Conservation (phyloP, 164 flowering plant species). For the Magnolia officinalis region DNA sequence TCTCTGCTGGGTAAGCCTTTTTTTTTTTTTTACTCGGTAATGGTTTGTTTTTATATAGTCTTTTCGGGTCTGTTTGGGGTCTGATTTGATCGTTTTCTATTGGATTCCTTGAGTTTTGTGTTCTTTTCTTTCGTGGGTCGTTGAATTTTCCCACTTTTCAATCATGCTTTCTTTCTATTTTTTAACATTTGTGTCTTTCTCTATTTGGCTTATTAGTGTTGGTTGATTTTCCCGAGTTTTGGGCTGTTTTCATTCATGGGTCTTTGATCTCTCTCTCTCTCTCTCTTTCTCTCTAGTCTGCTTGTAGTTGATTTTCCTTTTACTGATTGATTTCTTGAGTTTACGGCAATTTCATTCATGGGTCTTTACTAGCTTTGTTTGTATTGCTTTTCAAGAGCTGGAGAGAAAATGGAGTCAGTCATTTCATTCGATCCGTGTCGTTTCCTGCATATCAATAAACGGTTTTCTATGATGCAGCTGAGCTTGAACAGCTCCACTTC, state of each 20-base stretch:
- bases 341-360: not conserved
- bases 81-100: not conserved
- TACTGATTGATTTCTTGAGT: not conserved
- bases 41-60: not conserved
- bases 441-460: slow-evolving; percentile 2
- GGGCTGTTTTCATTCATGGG: not conserved
- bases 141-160: not conserved
- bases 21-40: not conserved
- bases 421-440: not conserved
- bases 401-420: not conserved
- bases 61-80: not conserved
- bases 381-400: not conserved
- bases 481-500: slow-evolving; percentile 31
- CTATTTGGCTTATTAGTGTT: not conserved
- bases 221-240: not conserved
- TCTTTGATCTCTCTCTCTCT: not conserved
- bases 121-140: not conserved
- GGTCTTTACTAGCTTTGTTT: not conserved
- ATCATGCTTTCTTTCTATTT: too few relatives aligned
- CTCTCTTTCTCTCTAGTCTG: not conserved
- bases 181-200: too few relatives aligned
- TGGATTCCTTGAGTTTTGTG: not conserved
- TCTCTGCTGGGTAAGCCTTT: not conserved
- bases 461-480: slow-evolving; percentile 37
- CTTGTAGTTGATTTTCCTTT: not conserved